phyloP scores from a whole-genome alignment of 2,329 filamentous ascomycete species.

The Helotiales sp. region DNA sequence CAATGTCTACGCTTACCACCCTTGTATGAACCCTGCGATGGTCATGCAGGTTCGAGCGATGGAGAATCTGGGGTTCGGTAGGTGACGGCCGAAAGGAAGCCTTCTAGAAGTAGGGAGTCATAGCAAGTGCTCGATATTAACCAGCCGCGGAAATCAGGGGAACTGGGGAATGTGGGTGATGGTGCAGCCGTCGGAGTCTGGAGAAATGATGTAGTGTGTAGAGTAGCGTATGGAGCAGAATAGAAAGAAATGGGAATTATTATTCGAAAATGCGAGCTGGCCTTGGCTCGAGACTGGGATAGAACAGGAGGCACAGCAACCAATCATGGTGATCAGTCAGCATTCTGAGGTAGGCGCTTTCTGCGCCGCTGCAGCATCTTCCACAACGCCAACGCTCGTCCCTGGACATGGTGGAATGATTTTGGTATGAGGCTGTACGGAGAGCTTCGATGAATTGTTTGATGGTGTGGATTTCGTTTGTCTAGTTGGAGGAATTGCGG shows the following conservation, averaged over 20 bases:
- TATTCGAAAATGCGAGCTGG: background rate
- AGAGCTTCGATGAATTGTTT: background rate
- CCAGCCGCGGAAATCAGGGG: slow-evolving; percentile 4
- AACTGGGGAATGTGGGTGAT: background rate
- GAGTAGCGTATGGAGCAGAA: too few relatives aligned
- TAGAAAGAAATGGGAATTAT: background rate
- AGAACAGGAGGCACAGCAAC: background rate
- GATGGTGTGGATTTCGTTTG: background rate
- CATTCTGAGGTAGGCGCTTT: background rate
- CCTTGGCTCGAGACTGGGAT: background rate
- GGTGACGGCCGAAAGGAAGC: slow-evolving; percentile 28
- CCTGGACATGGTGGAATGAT: background rate
- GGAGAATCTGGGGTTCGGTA: slow-evolving; percentile 33
- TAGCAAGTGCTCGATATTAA: slow-evolving; percentile 17
- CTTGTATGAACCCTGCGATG: slow-evolving; percentile 22
- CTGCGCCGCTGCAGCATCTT: background rate
- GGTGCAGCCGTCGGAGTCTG: background rate
- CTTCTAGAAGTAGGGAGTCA: slow-evolving; percentile 18
- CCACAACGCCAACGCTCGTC: background rate
- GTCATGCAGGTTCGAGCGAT: slow-evolving; percentile 30
- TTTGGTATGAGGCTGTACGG: background rate
- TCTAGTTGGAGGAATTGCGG: slow-evolving; percentile 10
- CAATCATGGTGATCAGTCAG: background rate
- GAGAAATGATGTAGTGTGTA: background rate
- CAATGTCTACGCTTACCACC: background rate